Conservation (phyloP, 176 grass and related monocot species). For the Zoysia pacifica region DNA sequence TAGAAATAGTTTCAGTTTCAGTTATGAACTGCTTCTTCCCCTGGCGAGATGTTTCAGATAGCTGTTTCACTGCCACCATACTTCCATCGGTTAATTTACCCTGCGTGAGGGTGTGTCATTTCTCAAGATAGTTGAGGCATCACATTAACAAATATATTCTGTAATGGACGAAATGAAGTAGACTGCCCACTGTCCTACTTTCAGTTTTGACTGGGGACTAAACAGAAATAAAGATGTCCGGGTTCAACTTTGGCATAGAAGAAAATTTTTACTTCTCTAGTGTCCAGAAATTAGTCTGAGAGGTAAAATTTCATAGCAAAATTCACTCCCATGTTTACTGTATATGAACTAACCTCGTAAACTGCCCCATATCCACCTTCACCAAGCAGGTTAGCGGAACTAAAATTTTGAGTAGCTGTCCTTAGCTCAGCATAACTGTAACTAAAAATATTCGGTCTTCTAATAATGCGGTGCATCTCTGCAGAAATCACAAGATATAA, state of each 20-base stretch:
- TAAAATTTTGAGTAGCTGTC: constrained; percentile 71
- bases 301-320: background rate
- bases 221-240: background rate
- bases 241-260: no score
- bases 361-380: constrained; percentile 87
- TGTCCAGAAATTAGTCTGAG: constrained; percentile 1
- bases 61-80: constrained; percentile 73
- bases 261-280: no score
- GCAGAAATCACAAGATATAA: constrained; percentile 34
- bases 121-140: no score
- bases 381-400: constrained; percentile 70
- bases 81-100: constrained; percentile 77
- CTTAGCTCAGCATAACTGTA: constrained; percentile 65
- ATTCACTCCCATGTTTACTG: background rate
- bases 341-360: constrained; percentile 58
- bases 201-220: no score
- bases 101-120: constrained; percentile 28
- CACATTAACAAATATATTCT: no score
- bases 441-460: constrained; percentile 55
- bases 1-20: constrained; percentile 89
- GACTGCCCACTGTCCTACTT: no score
- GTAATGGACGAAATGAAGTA: no score
- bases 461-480: constrained; percentile 65
- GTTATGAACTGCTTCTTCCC: constrained; percentile 76
- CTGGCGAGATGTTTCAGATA: constrained; percentile 71